Percentiles rank a stretch among this genome's conserved stretches.
Conservation (phyloP, 257 asterid genomes). For the Lithospermum erythrorhizon region DNA sequence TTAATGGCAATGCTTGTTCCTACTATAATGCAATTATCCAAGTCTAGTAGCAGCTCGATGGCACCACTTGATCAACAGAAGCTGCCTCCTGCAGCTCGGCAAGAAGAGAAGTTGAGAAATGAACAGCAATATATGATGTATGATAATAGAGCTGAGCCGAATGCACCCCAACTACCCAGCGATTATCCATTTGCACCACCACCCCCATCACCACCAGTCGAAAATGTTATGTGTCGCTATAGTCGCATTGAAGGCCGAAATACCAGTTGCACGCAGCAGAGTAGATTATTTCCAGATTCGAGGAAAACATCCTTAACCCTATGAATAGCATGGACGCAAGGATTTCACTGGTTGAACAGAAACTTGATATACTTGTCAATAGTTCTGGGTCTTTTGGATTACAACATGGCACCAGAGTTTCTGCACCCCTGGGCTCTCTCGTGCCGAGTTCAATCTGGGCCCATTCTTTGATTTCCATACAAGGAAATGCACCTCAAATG, state of each 20-base stretch:
- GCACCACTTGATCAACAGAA: constrained; percentile 24
- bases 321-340: constrained; percentile 66
- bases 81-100: constrained; percentile 10
- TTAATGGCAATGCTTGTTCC: constrained; percentile 89
- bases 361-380: constrained; percentile 52
- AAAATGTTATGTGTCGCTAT: constrained; percentile 19
- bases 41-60: constrained; percentile 44
- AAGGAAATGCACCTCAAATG: constrained; percentile 20
- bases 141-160: constrained; percentile 25
- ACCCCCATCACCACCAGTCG: constrained; percentile 6
- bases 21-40: constrained; percentile 66
- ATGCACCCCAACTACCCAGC: constrained; percentile 15
- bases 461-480: constrained; percentile 39
- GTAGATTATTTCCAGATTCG: constrained; percentile 83
- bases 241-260: constrained; percentile 49
- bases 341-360: constrained; percentile 68
- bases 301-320: constrained; percentile 78
- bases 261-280: constrained; percentile 55
- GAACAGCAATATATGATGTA: constrained; percentile 24
- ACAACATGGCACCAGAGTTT: constrained; percentile 43
- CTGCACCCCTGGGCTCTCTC: constrained; percentile 83
- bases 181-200: not conserved
- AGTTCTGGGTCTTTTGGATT: constrained; percentile 29
- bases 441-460: constrained; percentile 49
- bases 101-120: constrained; percentile 9